Evolutionary conservation across 352 stramenopile species (phyloP).

Genomic region (Globisporangium apiculatum): DNA sequence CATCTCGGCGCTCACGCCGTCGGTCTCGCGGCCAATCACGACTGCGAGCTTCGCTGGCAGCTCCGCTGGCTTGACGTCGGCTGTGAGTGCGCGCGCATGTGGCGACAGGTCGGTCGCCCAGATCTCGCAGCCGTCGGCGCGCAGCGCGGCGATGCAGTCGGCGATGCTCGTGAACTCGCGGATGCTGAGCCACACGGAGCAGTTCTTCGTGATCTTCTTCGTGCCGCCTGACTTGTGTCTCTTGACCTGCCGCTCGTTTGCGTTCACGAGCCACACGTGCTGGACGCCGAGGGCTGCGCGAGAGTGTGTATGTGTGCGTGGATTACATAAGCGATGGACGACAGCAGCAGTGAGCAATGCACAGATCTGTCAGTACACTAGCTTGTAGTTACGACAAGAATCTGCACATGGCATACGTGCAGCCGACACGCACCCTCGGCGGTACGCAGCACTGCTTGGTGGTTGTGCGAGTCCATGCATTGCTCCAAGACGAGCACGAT

Average conservation of each 20-base stretch:
- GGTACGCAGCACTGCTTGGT: constrained; percentile 89
- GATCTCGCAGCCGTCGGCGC: constrained; percentile 57
- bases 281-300: constrained; percentile 85
- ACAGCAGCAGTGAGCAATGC: constrained; percentile 17
- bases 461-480: constrained; percentile 80
- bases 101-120: constrained; percentile 90
- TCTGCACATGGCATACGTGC: no score
- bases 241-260: constrained; percentile 61
- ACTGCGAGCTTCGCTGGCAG: constrained; percentile 87
- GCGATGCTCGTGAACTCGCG: constrained; percentile 80
- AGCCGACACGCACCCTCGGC: constrained; percentile 52
- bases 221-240: constrained; percentile 44
- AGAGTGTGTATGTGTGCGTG: neutral
- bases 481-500: constrained; percentile 76
- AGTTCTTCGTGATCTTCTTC: constrained; percentile 81
- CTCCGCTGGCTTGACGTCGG: constrained; percentile 30
- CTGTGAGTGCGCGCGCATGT: constrained; percentile 43
- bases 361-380: no score
- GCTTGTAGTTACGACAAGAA: no score
- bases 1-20: constrained; percentile 89
- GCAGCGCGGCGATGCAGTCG: constrained; percentile 69
- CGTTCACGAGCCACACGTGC: constrained; percentile 81
- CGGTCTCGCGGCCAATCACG: constrained; percentile 91
- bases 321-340: constrained; percentile 11
- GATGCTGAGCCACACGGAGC: constrained; percentile 78